Evolutionary conservation across 305 asterid genomes (phyloP).

Genomic region (Fraxinus sp.): DNA sequence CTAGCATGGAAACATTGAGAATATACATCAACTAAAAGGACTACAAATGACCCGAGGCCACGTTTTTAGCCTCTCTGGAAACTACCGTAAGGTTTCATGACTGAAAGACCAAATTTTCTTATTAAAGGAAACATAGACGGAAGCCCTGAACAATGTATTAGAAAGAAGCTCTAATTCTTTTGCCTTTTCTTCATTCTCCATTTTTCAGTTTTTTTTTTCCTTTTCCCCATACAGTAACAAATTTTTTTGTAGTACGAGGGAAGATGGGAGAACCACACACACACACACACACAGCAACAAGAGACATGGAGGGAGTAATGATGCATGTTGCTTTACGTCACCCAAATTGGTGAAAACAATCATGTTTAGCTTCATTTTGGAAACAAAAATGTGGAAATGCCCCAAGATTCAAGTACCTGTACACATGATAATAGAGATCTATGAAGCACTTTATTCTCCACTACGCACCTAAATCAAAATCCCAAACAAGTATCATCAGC

Average conservation of each 20-base stretch:
- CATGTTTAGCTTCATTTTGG: not conserved
- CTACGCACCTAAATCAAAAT: conserved; percentile 76
- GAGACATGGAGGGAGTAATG: not conserved
- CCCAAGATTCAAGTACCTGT: conserved; percentile 54
- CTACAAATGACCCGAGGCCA: too few species aligned
- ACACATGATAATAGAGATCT: conserved; percentile 66
- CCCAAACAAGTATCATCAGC: conserved; percentile 35
- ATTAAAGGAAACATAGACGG: not conserved
- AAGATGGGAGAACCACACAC: not conserved
- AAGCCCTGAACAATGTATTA: not conserved
- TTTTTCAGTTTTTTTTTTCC: not conserved
- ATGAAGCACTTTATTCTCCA: conserved; percentile 97
- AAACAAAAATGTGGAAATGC: conserved; percentile 11
- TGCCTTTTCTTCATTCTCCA: not conserved
- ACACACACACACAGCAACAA: not conserved
- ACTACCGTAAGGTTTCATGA: not conserved
- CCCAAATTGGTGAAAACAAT: not conserved
- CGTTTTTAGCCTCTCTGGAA: too few species aligned
- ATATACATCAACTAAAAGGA: too few species aligned
- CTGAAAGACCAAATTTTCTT: not conserved
- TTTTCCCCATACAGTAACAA: not conserved
- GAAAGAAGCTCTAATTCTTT: not conserved
- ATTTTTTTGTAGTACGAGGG: not conserved
- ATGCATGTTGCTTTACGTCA: not conserved
- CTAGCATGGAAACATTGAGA: too few species aligned